phyloP scores from a whole-genome alignment of 140 eudicot species.

The Anethum foeniculum region DNA sequence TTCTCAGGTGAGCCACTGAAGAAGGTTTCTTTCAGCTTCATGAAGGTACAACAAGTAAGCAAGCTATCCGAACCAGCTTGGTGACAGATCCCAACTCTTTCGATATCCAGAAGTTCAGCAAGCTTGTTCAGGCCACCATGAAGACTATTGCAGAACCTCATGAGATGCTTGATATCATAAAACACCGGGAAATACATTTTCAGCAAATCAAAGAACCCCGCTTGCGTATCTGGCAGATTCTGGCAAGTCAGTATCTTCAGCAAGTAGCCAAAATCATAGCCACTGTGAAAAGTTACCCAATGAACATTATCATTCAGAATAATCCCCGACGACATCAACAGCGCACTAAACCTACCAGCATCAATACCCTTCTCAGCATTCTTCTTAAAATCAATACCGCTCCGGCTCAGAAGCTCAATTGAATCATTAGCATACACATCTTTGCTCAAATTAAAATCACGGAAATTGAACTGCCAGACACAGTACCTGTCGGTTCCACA shows the following conservation, averaged over 20 bases:
- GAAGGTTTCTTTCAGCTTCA: conserved; percentile 1
- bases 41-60: conserved; percentile 8
- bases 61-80: conserved; percentile 14
- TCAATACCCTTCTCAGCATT: conserved; percentile 1
- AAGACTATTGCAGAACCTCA: conserved; percentile 13
- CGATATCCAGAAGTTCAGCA: conserved; percentile 4
- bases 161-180: conserved; percentile 10
- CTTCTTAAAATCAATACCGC: conserved; percentile 4
- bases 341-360: background rate
- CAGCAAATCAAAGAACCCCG: conserved; percentile 10
- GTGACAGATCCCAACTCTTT: conserved; percentile 7
- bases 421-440: conserved; percentile 10
- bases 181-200: conserved; percentile 6
- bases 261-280: conserved; percentile 9
- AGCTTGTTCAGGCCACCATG: conserved; percentile 12
- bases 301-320: conserved; percentile 8
- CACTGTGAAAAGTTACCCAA: conserved; percentile 11
- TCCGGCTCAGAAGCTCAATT: conserved; percentile 8
- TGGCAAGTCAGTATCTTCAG: conserved; percentile 5
- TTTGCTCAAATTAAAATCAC: background rate
- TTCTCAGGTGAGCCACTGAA: conserved; percentile 4
- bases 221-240: conserved; percentile 5
- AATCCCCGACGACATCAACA: conserved; percentile 9
- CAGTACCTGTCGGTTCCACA: conserved; percentile 3
- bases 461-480: conserved; percentile 5